Base-by-base conservation (phyloP, 768 basidiomycete species). In the Roridomyces roridus region DNA sequence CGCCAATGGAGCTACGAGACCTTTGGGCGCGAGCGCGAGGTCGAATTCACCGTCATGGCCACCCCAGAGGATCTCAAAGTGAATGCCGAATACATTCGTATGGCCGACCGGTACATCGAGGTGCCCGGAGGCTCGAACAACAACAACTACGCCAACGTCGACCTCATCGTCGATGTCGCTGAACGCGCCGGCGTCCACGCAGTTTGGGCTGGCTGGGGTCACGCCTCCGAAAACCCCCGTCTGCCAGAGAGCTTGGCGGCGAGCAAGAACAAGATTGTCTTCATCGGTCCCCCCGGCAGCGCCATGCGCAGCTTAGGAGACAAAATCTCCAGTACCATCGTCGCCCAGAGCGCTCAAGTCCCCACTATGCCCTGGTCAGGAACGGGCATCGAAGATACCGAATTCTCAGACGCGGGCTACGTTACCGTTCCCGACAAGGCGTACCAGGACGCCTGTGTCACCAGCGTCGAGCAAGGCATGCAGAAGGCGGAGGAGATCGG, bases 1-100 rank as follows among this genome's bases (percentile, higher is more conserved):
- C 87, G 97, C 54, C 96, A 98, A 86, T 99, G 97, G 97, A 95
- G 93, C 68, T 99, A 98, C 77, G 97, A 98, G 77, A 95, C 96
- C 0, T 99, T 99, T 74, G 97, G 97, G 57, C 87, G 87, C 51
- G 97, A 99, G 70, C 89, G 94, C 64, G 92, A 91, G 51, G 84
- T 99, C 76, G 96, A 99, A 72, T 98, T 99, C 81, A 96, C 95
- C 35, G 97, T 98, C 57, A 98, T 99, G 97, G 95, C 97, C 46
- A 99, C 97, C 12, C 97, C 97, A 21, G 97, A 99, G 72, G 96
- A 98, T 77, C 80, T 98, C 62, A 94, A 94, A 73, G 96, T 98
- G 73, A 99, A 99, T 68, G 97, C 97, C 28, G 97, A 99, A 68
- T 99, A 99, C 75, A 99, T 99, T 73, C 91, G 97, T 59, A 99